Conservation (phyloP, 768 basidiomycete genomes). For the Lactifluus volemus region DNA sequence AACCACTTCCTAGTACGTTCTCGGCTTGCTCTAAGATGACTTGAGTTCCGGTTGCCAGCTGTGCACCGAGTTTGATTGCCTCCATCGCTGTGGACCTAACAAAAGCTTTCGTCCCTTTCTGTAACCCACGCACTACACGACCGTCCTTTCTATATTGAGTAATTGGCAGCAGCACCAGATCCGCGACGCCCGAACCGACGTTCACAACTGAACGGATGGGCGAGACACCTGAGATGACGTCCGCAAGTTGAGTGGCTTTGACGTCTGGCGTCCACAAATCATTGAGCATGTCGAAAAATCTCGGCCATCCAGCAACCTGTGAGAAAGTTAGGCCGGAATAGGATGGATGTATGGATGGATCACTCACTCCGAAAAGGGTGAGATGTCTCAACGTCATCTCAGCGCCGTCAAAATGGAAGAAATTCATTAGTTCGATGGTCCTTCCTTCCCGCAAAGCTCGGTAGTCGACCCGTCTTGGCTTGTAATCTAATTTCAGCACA, state of each 20-base stretch:
- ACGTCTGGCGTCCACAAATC: conserved; percentile 99
- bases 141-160: conserved; percentile 98
- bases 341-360: conserved; percentile 9
- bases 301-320: conserved; percentile 89
- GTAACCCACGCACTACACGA: conserved; percentile 82
- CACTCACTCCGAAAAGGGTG: conserved; percentile 76
- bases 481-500: conserved; percentile 95
- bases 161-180: conserved; percentile 90
- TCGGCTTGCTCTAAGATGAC: conserved; percentile 96
- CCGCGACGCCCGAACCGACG: conserved; percentile 93
- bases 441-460: conserved; percentile 80
- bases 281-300: conserved; percentile 85
- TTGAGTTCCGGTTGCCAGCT: conserved; percentile 92
- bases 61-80: conserved; percentile 89
- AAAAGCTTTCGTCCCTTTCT: conserved; percentile 89
- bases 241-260: conserved; percentile 94
- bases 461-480: conserved; percentile 95
- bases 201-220: conserved; percentile 97
- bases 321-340: neutral
- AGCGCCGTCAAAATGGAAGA: conserved; percentile 98
- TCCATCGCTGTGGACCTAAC: conserved; percentile 93
- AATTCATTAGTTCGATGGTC: conserved; percentile 98
- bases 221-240: conserved; percentile 92
- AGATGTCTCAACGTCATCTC: conserved; percentile 97
- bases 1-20: conserved; percentile 75